Evolutionary conservation across 2,329 filamentous ascomycete species (phyloP).

Genomic region (Calonectria pseudoreteaudii): DNA sequence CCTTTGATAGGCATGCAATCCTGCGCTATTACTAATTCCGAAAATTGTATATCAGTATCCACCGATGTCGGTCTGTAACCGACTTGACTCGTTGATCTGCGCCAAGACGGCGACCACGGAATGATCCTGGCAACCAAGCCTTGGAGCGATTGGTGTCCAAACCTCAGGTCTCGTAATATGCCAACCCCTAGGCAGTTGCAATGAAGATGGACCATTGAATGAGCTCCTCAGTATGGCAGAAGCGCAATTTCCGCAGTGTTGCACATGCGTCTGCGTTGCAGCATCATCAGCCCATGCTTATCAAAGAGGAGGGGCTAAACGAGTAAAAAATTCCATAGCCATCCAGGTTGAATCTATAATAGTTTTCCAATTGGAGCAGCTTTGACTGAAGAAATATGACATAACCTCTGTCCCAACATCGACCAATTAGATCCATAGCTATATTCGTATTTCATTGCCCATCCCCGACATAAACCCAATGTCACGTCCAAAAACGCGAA

Average conservation of each 20-base stretch:
- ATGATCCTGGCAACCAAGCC: not conserved
- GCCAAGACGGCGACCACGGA: not conserved
- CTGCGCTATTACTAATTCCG: not conserved
- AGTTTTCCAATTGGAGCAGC: not conserved
- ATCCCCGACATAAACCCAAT: not conserved
- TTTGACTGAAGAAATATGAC: not conserved
- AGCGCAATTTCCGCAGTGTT: not conserved
- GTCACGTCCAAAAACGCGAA: not conserved
- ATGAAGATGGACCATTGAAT: not conserved
- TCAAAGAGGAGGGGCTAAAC: not conserved
- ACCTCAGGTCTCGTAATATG: not conserved
- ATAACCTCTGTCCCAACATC: not conserved
- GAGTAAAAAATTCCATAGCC: not conserved
- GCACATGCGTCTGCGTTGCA: not conserved
- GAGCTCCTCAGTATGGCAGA: not conserved
- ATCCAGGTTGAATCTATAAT: not conserved
- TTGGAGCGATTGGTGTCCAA: not conserved
- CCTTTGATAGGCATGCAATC: not conserved
- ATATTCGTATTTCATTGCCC: not conserved
- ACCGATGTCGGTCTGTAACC: not conserved
- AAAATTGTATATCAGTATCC: too few relatives aligned
- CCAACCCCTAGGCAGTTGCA: not conserved
- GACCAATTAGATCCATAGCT: not conserved
- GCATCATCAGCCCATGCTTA: not conserved
- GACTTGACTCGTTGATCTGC: not conserved